phyloP scores from a whole-genome alignment of 106 monocot species.

The Dactylorhiza incarnata region DNA sequence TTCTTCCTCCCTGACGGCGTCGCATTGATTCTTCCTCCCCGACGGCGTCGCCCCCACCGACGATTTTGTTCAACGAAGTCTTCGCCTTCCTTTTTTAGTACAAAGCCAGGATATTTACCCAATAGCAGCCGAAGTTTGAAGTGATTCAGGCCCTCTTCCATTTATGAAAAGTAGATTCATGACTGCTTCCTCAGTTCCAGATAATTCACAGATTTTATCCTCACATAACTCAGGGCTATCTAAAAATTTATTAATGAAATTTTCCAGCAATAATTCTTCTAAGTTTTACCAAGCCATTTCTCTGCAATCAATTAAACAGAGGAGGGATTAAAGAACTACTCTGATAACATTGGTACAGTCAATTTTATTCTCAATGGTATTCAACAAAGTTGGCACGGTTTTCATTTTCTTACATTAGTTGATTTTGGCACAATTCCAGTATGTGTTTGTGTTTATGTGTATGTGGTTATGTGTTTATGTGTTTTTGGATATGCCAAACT shows the following conservation, averaged over 20 bases:
- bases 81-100: slow-evolving; percentile 87
- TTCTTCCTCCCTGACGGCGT: no score
- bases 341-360: neutral
- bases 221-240: slow-evolving; percentile 68
- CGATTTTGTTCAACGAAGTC: slow-evolving; percentile 95
- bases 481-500: no score
- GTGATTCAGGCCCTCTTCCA: slow-evolving; percentile 23
- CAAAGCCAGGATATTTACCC: slow-evolving; percentile 88
- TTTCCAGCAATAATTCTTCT: slow-evolving; percentile 59
- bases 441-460: no score
- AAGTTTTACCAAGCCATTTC: slow-evolving; percentile 91
- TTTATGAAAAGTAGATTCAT: slow-evolving; percentile 51
- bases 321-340: neutral
- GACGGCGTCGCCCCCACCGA: no score
- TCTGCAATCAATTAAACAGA: slow-evolving; percentile 25
- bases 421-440: neutral
- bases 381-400: neutral
- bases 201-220: slow-evolving; percentile 57
- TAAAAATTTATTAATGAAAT: slow-evolving; percentile 64
- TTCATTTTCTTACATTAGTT: neutral
- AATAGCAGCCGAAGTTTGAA: slow-evolving; percentile 27
- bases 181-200: slow-evolving; percentile 33
- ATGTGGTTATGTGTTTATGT: no score
- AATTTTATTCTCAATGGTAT: neutral
- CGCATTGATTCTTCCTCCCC: no score